Conservation (phyloP, 2,329 filamentous ascomycete genomes). For the Mariannaea elegans region DNA sequence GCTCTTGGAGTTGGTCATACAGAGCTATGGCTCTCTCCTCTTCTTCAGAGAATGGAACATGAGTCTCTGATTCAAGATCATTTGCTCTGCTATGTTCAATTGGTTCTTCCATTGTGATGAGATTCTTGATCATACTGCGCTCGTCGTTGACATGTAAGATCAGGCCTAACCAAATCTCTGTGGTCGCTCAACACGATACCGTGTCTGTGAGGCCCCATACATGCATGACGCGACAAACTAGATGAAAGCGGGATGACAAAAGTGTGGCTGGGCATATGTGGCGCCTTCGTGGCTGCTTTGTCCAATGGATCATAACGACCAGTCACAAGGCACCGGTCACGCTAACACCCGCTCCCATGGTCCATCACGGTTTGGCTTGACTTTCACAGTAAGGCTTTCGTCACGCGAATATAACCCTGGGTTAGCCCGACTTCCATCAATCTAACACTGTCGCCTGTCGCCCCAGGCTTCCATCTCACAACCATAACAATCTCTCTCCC, state of each 20-base stretch:
- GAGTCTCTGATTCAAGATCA: conserved; percentile 45
- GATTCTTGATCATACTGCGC: background rate
- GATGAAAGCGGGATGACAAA: background rate
- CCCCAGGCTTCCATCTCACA: conserved; percentile 21
- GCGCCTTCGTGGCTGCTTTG: conserved; percentile 27
- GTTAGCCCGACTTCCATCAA: conserved; percentile 19
- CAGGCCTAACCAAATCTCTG: background rate
- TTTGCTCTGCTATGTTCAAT: conserved; percentile 41
- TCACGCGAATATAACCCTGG: conserved; percentile 37
- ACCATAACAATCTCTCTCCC: conserved; percentile 21
- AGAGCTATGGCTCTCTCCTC: conserved; percentile 74
- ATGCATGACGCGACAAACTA: background rate
- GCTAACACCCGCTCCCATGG: conserved; percentile 40
- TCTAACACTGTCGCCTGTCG: conserved; percentile 22
- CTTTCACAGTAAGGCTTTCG: conserved; percentile 28
- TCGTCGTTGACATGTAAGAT: background rate
- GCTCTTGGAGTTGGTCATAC: conserved; percentile 75
- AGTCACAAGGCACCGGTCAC: conserved; percentile 47
- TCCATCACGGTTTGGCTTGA: conserved; percentile 24
- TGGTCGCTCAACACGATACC: conserved; percentile 1
- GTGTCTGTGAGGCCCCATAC: conserved; percentile 4
- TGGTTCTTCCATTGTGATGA: conserved; percentile 39
- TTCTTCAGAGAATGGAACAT: conserved; percentile 68
- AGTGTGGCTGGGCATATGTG: conserved; percentile 29
- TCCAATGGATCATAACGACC: conserved; percentile 28